Conservation (phyloP, 2,329 filamentous ascomycete species). For the Epichloe gansuensis region DNA sequence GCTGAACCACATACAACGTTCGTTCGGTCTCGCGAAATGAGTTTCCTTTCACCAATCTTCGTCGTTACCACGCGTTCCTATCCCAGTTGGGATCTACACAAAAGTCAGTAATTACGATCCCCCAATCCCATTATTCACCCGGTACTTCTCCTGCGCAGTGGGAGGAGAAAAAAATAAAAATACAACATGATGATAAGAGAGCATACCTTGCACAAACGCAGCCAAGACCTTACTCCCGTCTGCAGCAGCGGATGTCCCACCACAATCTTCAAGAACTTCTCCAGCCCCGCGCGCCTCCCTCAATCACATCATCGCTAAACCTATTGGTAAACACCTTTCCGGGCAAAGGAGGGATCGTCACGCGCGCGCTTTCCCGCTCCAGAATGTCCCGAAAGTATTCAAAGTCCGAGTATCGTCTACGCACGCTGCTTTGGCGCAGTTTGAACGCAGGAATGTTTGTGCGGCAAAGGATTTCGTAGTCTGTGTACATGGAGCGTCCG, state of each 20-base stretch:
- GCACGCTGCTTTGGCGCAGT: conserved; percentile 75
- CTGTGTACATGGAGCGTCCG: conserved; percentile 93
- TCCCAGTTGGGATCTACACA: conserved; percentile 76
- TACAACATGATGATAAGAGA: neutral
- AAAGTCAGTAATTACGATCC: neutral
- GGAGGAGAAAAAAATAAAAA: neutral
- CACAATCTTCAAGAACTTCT: conserved; percentile 95
- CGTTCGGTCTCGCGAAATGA: neutral
- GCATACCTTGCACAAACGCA: conserved; percentile 83
- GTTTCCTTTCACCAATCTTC: neutral
- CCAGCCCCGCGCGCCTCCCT: conserved; percentile 79
- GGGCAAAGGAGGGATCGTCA: conserved; percentile 89
- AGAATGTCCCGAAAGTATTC: conserved; percentile 98
- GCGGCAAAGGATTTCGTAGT: conserved; percentile 94
- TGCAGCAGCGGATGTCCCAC: conserved; percentile 92
- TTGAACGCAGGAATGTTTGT: conserved; percentile 99
- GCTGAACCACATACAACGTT: neutral
- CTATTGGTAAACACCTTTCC: conserved; percentile 98
- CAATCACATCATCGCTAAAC: conserved; percentile 97
- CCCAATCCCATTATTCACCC: too few relatives aligned
- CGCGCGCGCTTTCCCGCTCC: conserved; percentile 84
- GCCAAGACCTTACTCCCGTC: conserved; percentile 93
- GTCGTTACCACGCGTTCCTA: conserved; percentile 66
- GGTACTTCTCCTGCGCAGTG: too few relatives aligned
- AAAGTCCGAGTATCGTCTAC: conserved; percentile 92